Evolutionary conservation across 768 basidiomycete genomes (phyloP), one percentile per base, ranked within the genome.

Genomic region (Collybiopsis confluens): DNA sequence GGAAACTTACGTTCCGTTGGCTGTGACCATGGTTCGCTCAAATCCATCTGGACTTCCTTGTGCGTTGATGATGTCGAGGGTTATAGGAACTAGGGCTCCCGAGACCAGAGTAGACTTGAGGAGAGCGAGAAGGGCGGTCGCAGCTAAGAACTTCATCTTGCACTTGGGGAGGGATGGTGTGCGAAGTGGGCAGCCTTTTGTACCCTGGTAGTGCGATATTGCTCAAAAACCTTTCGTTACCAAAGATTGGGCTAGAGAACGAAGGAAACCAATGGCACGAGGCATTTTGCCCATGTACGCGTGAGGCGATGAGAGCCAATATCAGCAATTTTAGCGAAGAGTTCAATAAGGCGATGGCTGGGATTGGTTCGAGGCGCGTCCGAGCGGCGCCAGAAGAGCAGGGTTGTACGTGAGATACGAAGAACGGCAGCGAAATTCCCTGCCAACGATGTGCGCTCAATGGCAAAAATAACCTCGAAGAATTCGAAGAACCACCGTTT

Each of bases 41-140:
- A 46, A 74, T 28, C 77, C 77, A 61, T 79, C 76, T 1, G 78
- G 78, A 8, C 73, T 65, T 40, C 79, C 66, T 11, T 67, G 53
- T 44, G 65, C 65, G 61, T 77, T 78, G 30, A 59, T 57, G 45
- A 77, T 63, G 54, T 72, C 45, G 21, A 46, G 45, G 11, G 64
- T 65, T 36, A 66, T 55, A 77, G 78, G 35, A 16, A 41, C 36
- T 9, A 18, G 28, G 16, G 48, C 48, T 16, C 48, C 38, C 21
- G 18, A 24, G 28, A 13, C 35, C n/a, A 36, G 36, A 23, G 21
- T 24, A 48, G 47, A 21, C 23, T 20, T 27, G 23, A 50, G n/a
- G n/a, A 41, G 48, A 13, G 26, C 36, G 38, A 36, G 35, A 50
- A 27, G 38, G 28, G 38, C 36, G 38, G 48, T 41, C 24, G 48